Conservation (phyloP, 2,329 filamentous ascomycete species). For the Ophiocordyceps polyrhachis-furcata region DNA sequence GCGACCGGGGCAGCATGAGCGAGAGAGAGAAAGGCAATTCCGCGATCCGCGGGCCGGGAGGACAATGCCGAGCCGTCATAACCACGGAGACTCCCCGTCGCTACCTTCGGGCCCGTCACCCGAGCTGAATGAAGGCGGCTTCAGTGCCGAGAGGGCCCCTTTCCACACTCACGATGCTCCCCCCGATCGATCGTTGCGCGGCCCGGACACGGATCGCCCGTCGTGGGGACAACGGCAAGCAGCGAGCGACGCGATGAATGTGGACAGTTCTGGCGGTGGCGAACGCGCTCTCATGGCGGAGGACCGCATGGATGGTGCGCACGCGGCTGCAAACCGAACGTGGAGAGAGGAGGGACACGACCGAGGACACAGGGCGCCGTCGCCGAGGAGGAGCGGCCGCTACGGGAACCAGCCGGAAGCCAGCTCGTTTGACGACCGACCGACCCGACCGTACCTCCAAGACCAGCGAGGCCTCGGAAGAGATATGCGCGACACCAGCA, state of each 20-base stretch:
- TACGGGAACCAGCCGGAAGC: slow-evolving; percentile 18
- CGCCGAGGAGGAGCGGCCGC: slow-evolving; percentile 25
- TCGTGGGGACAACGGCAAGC: slow-evolving; percentile 11
- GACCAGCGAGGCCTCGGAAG: slow-evolving; percentile 14
- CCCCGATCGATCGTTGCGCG: slow-evolving; percentile 9
- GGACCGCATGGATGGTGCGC: slow-evolving; percentile 15
- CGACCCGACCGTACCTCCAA: slow-evolving; percentile 20
- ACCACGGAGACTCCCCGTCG: neutral
- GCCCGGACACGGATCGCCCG: slow-evolving; percentile 12
- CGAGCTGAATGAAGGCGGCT: slow-evolving; percentile 22
- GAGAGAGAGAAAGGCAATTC: slow-evolving; percentile 22
- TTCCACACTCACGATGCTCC: slow-evolving; percentile 21
- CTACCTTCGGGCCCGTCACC: slow-evolving; percentile 9
- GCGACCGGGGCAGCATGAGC: slow-evolving; percentile 22
- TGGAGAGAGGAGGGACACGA: slow-evolving; percentile 26
- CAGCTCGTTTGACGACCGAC: slow-evolving; percentile 25
- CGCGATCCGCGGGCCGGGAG: slow-evolving; percentile 12
- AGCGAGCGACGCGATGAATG: slow-evolving; percentile 13
- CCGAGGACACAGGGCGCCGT: slow-evolving; percentile 22
- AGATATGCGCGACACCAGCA: slow-evolving; percentile 12
- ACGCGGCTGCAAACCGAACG: slow-evolving; percentile 13
- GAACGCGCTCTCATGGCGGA: slow-evolving; percentile 27
- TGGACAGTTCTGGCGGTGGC: slow-evolving; percentile 21
- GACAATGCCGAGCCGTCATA: slow-evolving; percentile 8
- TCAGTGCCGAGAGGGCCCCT: slow-evolving; percentile 37